Evolutionary conservation across 78 protist species (phyloP), one percentile per base, ranked within the genome.

Genomic region (Reticulomyxa filosa): DNA sequence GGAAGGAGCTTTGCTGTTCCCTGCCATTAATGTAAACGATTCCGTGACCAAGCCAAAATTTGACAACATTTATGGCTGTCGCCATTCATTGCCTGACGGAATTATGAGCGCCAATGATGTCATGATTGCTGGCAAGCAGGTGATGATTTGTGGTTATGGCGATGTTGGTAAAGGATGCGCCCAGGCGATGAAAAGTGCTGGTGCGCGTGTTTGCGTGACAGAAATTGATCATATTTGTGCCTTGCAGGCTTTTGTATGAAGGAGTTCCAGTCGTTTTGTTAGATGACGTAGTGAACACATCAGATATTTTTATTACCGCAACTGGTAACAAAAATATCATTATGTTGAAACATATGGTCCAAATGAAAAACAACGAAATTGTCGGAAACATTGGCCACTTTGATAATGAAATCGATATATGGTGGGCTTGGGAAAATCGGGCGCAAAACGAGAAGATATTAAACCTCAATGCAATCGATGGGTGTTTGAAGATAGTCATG

Each of bases 161-260:
- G 97, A 94, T 56, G 99, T 94, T 57, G 99, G 99, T 62, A 91
- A 92, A 79, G 99, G 99, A 30, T 94, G 83, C 51, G 96, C 92
- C 38, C 72, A 35, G 51, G 48, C 98, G 30, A 83, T 94, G 59
- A 48, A 68, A 39, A 79, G 62, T 13, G 36, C 64, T 46, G 99
- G 98, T 13, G 90, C 97, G 61, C 79, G 87, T 62, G 90, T 84
- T 59, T 11, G 81, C 65, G 83, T 94, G 66, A 83, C 97, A 25
- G 99, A 94, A 82, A 84, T 94, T 81, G 99, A 94, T 77, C 99
- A 97, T 53, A 94, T 94, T 86, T 84, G 89, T 76, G 99, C 99
- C 4, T 87, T 94, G 50, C 99, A 94, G 81, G 99, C 99, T 0
- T 79, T 79, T 71, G 92, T 94, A 98, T n/a, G 92, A 79, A 62